These are phyloP conservation scores for Silene latifolia DNA, from an alignment of 148 eudicot genomes.

Conservation along the genomic window DNA sequence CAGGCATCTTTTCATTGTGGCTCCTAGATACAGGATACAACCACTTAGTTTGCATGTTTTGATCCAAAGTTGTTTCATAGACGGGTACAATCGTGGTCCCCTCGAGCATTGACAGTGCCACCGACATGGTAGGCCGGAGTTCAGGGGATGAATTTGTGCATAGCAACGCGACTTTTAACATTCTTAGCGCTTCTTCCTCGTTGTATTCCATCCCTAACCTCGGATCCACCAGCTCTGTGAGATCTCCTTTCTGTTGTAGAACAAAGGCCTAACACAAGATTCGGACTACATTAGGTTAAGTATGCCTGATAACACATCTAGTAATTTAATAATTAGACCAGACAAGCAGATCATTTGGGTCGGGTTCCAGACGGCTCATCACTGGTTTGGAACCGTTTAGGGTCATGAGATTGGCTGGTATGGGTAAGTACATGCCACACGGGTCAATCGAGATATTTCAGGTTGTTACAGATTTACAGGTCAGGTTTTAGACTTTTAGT, in stretches of 20 bases:
- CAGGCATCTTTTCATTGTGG: not conserved
- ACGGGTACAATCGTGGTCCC: constrained; percentile 8
- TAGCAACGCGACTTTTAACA: constrained; percentile 31
- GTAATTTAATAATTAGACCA: too few relatives aligned
- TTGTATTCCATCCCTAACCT: constrained; percentile 13
- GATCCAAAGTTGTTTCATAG: constrained; percentile 9
- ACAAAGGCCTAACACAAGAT: constrained; percentile 17
- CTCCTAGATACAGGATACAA: not conserved
- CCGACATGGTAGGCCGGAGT: constrained; percentile 44
- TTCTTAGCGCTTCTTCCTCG: constrained; percentile 24
- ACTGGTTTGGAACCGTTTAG: too few relatives aligned
- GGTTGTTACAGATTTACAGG: too few relatives aligned
- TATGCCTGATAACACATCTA: too few relatives aligned
- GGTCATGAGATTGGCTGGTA: too few relatives aligned
- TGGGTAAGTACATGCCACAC: too few relatives aligned
- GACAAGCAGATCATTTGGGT: too few relatives aligned
- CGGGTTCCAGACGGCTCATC: too few relatives aligned
- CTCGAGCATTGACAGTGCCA: constrained; percentile 34
- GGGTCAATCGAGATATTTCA: too few relatives aligned
- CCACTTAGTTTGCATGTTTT: constrained; percentile 1
- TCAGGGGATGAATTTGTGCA: constrained; percentile 41
- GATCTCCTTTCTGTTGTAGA: constrained; percentile 24
- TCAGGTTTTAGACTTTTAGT: too few relatives aligned
- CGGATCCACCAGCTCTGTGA: constrained; percentile 26
- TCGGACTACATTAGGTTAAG: too few relatives aligned